Percentiles rank a stretch among this genome's conserved stretches.
phyloP scores from a whole-genome alignment of 805 yeast genomes.

The Starmera pachycereana region DNA sequence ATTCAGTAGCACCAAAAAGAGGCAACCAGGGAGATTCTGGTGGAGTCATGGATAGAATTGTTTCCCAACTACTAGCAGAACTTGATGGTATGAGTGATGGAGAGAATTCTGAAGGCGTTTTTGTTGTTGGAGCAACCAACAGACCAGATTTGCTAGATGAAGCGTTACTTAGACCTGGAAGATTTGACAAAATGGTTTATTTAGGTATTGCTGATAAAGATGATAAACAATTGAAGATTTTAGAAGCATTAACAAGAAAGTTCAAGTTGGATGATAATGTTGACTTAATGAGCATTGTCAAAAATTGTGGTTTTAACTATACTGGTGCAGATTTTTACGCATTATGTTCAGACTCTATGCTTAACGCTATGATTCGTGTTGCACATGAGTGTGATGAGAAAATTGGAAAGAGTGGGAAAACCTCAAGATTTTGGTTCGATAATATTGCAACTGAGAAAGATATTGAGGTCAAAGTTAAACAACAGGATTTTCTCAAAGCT shows the following conservation, averaged over 20 bases:
- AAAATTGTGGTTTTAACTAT: conserved; percentile 73
- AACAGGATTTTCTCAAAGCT: conserved; percentile 73
- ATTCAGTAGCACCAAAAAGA: conserved; percentile 96
- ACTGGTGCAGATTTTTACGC: conserved; percentile 99
- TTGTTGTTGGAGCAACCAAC: conserved; percentile 98
- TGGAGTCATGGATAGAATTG: conserved; percentile 98
- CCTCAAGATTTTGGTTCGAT: conserved; percentile 87
- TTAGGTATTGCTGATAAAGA: conserved; percentile 88
- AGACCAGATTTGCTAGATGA: conserved; percentile 94
- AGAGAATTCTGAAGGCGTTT: conserved; percentile 63
- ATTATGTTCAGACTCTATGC: conserved; percentile 88
- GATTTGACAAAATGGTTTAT: conserved; percentile 92
- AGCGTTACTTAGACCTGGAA: conserved; percentile 85
- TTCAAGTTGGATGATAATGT: conserved; percentile 54
- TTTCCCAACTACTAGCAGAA: conserved; percentile 89
- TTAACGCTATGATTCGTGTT: conserved; percentile 89
- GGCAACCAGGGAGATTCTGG: conserved; percentile 99
- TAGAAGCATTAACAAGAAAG: conserved; percentile 83
- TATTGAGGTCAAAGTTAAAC: conserved; percentile 53
- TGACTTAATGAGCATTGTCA: conserved; percentile 48
- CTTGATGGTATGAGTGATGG: conserved; percentile 92
- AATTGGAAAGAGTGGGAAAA: conserved; percentile 36
- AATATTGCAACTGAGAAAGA: conserved; percentile 61
- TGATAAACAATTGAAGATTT: conserved; percentile 75
- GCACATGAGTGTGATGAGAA: conserved; percentile 68